Base-by-base conservation (phyloP, 495 filamentous ascomycete genomes). In the Hyaloscypha hepaticicola region DNA sequence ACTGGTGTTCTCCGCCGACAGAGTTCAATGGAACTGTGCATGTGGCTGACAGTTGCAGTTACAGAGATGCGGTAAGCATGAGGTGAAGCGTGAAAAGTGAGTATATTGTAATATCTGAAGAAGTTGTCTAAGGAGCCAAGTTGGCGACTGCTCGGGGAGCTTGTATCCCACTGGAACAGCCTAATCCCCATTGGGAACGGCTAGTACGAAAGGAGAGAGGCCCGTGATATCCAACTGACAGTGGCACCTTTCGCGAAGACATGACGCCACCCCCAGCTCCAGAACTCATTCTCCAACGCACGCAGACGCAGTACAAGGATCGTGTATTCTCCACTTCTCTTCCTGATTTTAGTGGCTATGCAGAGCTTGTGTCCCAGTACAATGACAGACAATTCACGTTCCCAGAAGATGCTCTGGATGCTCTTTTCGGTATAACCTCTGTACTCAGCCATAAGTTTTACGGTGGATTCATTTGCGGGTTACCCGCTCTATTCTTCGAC, bases 401-500 rank as follows among this genome's bases (percentile, higher is more conserved):
- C 29, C 48, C 66, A 51, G 57, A 62, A 38, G 66, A 68, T 45
- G 29, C 49, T 41, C 28, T 63, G 19, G 27, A 14, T 41, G 60
- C 60, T 7, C 59, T 67, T 45, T 11, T 50, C 5, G 59, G 59
- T n/a, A 58, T 67, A 5, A 48, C 45, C 11, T 19, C 21, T 34
- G 22, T 31, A 25, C 34, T 63, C 5, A 67, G 48, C 29, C 31
- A 49, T 4, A 52, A 38, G 1, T 63, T 67, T 38, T 22, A 26
- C 11, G 65, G 65, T 8, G 65, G 61, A 2, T 63, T 64, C 22
- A 27, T 63, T 33, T 58, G 29, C 24, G 65, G 65, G 16, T 33
- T 67, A 14, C 65, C 65, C 2, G 28, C 34, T 22, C 29, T 45
- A n/a, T 62, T 59, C 26, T 67, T 63, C 3, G 65, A 67, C 27